Conservation (phyloP, 2,329 filamentous ascomycete genomes). For the Monascus ruber region DNA sequence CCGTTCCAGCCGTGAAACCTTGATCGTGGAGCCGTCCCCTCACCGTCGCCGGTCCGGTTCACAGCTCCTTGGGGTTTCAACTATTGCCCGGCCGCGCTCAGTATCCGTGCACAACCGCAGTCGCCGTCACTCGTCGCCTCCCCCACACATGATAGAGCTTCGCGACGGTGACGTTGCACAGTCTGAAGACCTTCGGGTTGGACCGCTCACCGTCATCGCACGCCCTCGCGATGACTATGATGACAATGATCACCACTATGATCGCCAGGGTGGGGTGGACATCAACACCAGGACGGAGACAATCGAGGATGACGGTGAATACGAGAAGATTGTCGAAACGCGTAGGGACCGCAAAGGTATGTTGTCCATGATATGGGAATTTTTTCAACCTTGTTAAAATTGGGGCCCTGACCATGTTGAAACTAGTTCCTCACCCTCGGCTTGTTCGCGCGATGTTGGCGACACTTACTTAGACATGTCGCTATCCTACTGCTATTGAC, state of each 20-base stretch:
- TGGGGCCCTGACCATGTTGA: constrained; percentile 6
- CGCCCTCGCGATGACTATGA: constrained; percentile 39
- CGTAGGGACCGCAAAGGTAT: constrained; percentile 94
- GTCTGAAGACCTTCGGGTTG: constrained; percentile 27
- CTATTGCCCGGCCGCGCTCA: constrained; percentile 22
- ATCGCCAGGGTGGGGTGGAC: constrained; percentile 34
- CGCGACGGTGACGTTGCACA: constrained; percentile 32
- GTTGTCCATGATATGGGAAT: constrained; percentile 27
- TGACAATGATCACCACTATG: constrained; percentile 55
- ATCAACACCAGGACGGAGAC: constrained; percentile 20
- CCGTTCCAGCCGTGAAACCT: constrained; percentile 16
- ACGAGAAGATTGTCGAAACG: constrained; percentile 47
- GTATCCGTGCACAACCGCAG: constrained; percentile 22
- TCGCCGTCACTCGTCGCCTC: constrained; percentile 27
- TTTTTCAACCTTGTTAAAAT: constrained; percentile 1
- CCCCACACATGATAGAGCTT: constrained; percentile 23
- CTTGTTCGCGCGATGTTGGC: constrained; percentile 59
- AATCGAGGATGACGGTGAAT: constrained; percentile 27
- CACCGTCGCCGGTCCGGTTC: constrained; percentile 16
- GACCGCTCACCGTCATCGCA: constrained; percentile 40
- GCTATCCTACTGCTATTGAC: too few relatives aligned
- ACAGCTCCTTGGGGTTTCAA: constrained; percentile 12
- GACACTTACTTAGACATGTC: constrained; percentile 48
- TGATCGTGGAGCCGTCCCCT: constrained; percentile 23
- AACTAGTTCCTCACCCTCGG: constrained; percentile 50